Base-by-base conservation (phyloP, 371 early-diverging fungal genomes). In the Paraphysoderma sedebokerense region DNA sequence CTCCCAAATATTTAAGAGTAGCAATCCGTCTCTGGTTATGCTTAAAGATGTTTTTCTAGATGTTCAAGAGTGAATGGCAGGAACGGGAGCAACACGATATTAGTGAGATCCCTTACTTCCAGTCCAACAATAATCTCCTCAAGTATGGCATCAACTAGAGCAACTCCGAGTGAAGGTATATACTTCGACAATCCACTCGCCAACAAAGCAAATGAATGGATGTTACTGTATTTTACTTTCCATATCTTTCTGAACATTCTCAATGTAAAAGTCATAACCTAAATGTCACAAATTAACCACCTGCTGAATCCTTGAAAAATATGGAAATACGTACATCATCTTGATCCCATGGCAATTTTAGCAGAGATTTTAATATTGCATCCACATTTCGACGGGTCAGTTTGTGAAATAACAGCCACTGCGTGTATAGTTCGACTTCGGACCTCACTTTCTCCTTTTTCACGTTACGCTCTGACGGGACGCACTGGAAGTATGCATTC, bases 81-180 rank as follows among this genome's bases (percentile, higher is more conserved):
- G 48, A 32, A 47, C 29, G 22, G 36, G 24, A n/a, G 8, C 17
- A 12, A 32, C 20, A 13, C 15, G 13, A 39, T 9, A 35, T 44
- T 22, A 23, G 9, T 11, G 20, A 13, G 35, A 27, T 20, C 5
- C n/a, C 26, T 22, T 61, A 69, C 69, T 57, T 97, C 98, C 38
- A 95, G 56, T 0, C 87, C 93, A 19, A 82, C 60, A 37, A 85
- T 75, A 28, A 98, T 79, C n/a, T 81, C 79, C 56, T 98, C 98
- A 15, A 95, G 46, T 0, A 85, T 67, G 7, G 70, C 62, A 45
- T 98, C 96, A 4, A 96, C 83, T 3, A 95, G 63, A 15, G 70
- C 63, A 3, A 89, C 71, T 19, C 85, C 87, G 65, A 97, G 89
- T 41, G 77, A 79, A 2, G 90, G 79, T 51, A 95, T 82, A 54